A percentile compares a stretch with the other conserved stretches of the same genome.
phyloP scores from a whole-genome alignment of 2,329 filamentous ascomycete species.

The Zymoseptoria pseudotritici region DNA sequence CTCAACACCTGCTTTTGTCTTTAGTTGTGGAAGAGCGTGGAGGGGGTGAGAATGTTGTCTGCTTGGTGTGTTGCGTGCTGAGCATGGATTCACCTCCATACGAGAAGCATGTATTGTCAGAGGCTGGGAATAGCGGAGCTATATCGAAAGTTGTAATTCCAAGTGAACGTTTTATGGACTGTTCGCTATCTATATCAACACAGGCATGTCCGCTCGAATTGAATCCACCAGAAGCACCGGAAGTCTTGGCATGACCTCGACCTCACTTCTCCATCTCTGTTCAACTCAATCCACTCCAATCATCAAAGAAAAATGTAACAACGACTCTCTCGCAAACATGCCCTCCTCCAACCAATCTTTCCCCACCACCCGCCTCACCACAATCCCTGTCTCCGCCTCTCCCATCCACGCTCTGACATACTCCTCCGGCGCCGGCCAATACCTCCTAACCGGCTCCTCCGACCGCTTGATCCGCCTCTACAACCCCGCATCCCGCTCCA shows the following conservation, averaged over 20 bases:
- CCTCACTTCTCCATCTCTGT: not conserved
- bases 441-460: slow-evolving; percentile 72
- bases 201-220: too few relatives aligned
- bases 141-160: slow-evolving; percentile 8
- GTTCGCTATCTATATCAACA: not conserved
- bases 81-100: slow-evolving; percentile 10
- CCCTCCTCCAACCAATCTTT: slow-evolving; percentile 8
- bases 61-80: slow-evolving; percentile 8
- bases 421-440: slow-evolving; percentile 42
- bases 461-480: slow-evolving; percentile 82
- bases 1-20: slow-evolving; percentile 20
- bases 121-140: slow-evolving; percentile 2
- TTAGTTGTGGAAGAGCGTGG: slow-evolving; percentile 7
- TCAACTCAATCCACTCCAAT: not conserved
- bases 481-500: slow-evolving; percentile 53
- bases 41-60: slow-evolving; percentile 5
- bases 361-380: slow-evolving; percentile 21
- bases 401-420: slow-evolving; percentile 45
- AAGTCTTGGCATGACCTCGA: not conserved
- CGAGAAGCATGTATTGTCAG: slow-evolving; percentile 10
- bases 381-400: slow-evolving; percentile 25
- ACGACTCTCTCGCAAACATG: not conserved
- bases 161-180: not conserved
- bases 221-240: not conserved
- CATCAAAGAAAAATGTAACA: not conserved